Evolutionary conservation across 2,329 filamentous ascomycete genomes (phyloP).

Genomic region (Alternaria sp.): DNA sequence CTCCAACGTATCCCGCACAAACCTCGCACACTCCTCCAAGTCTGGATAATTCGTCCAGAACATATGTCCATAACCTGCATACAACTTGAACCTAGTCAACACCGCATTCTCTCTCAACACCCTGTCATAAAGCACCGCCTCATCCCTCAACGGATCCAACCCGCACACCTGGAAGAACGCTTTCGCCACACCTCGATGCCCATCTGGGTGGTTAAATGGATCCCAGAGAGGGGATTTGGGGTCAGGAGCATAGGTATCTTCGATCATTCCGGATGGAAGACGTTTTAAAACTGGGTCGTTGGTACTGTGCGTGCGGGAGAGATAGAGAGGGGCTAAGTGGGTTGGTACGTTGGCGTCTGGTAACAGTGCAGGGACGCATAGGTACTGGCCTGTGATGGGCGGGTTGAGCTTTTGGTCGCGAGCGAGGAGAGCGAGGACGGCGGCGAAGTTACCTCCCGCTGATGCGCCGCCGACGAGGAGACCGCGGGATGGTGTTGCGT

Average conservation of each 20-base stretch:
- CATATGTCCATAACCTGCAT: conserved; percentile 56
- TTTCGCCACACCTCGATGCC: conserved; percentile 54
- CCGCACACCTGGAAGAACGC: conserved; percentile 61
- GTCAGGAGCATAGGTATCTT: conserved; percentile 41
- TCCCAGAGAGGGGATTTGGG: conserved; percentile 40
- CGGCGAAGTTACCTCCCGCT: conserved; percentile 63
- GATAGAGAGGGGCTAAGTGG: conserved; percentile 52
- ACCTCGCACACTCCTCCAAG: conserved; percentile 32
- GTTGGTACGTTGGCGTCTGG: conserved; percentile 53
- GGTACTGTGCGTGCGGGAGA: conserved; percentile 47
- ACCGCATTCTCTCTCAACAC: conserved; percentile 50
- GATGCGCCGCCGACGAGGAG: conserved; percentile 62
- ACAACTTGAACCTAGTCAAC: conserved; percentile 55
- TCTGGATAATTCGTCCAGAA: conserved; percentile 52
- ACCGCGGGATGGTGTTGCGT: conserved; percentile 55
- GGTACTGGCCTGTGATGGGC: conserved; percentile 57
- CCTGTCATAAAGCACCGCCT: conserved; percentile 59
- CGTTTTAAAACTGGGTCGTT: conserved; percentile 38
- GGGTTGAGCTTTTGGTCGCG: conserved; percentile 54
- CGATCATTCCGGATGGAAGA: conserved; percentile 20
- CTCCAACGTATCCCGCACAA: conserved; percentile 40
- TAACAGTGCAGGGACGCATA: conserved; percentile 59
- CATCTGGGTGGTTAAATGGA: conserved; percentile 45
- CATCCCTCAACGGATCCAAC: conserved; percentile 60
- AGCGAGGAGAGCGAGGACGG: conserved; percentile 57